phyloP scores from a whole-genome alignment of 1,284 basidiomycete genomes.

The Cutaneotrichosporon daszewskae region DNA sequence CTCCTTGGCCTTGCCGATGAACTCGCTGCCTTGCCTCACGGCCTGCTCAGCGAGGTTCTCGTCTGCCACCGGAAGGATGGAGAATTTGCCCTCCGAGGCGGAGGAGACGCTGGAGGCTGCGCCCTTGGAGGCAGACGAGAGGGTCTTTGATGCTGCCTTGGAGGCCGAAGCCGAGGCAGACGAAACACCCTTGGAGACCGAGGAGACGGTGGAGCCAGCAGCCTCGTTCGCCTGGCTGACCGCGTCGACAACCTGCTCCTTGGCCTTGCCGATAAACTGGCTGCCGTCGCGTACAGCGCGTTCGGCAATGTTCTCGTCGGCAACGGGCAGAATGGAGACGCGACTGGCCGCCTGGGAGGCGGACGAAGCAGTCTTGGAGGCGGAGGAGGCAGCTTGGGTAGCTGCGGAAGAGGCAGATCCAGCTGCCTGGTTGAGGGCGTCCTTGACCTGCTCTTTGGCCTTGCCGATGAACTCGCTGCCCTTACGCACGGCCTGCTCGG shows the following conservation, averaged over 20 bases:
- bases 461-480: too few relatives aligned
- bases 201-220: too few relatives aligned
- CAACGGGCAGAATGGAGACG: slow-evolving; percentile 25
- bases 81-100: slow-evolving; percentile 4
- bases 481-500: too few relatives aligned
- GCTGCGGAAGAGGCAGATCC: neutral
- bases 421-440: too few relatives aligned
- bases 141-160: too few relatives aligned
- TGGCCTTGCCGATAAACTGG: slow-evolving; percentile 36
- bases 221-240: slow-evolving; percentile 73
- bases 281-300: slow-evolving; percentile 3
- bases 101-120: too few relatives aligned
- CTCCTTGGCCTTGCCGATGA: slow-evolving; percentile 41
- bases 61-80: slow-evolving; percentile 25
- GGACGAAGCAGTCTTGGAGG: neutral
- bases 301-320: slow-evolving; percentile 3
- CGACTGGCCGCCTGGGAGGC: slow-evolving; percentile 11
- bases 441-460: slow-evolving; percentile 1
- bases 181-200: too few relatives aligned
- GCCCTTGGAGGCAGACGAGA: slow-evolving; percentile 1
- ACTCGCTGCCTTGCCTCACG: slow-evolving; percentile 3
- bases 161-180: too few relatives aligned
- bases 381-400: neutral
- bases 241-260: slow-evolving; percentile 37
- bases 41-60: slow-evolving; percentile 6